These are phyloP conservation scores for Pyricularia grisea DNA, from an alignment of 2,329 filamentous ascomycete species.

Conservation along the genomic window DNA sequence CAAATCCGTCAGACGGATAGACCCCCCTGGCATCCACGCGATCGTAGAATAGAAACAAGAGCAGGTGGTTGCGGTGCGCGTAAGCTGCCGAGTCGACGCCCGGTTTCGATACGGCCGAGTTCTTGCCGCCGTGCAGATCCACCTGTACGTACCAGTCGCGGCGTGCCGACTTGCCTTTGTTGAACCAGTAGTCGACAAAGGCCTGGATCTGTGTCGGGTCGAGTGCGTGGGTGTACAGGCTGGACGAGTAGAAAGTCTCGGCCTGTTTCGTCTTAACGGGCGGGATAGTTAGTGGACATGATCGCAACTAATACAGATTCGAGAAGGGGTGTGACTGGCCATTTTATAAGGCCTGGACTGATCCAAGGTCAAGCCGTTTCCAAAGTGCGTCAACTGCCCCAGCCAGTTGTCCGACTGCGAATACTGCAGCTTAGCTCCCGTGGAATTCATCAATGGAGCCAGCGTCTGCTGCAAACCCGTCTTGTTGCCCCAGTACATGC, in stretches of 20 bases:
- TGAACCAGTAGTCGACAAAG: conserved; percentile 31
- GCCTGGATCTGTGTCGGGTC: conserved; percentile 21
- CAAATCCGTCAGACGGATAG: conserved; percentile 24
- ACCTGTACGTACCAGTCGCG: conserved; percentile 31
- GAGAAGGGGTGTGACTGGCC: conserved; percentile 5
- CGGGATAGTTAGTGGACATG: background rate
- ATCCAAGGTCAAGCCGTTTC: conserved; percentile 19
- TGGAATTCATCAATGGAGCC: conserved; percentile 22
- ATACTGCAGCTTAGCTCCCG: conserved; percentile 20
- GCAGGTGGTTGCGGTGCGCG: conserved; percentile 33
- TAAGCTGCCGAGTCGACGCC: conserved; percentile 24
- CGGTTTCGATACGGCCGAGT: conserved; percentile 23
- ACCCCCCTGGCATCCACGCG: conserved; percentile 18
- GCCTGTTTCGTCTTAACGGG: conserved; percentile 17
- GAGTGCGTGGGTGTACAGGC: conserved; percentile 27
- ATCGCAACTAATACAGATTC: background rate
- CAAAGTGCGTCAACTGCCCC: conserved; percentile 22
- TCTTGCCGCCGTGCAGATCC: conserved; percentile 30
- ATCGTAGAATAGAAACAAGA: conserved; percentile 40
- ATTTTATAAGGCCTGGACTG: conserved; percentile 19
- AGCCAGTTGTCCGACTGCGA: conserved; percentile 20
- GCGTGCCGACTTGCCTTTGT: conserved; percentile 22
- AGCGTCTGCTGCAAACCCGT: conserved; percentile 20
- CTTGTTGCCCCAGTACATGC: conserved; percentile 27
- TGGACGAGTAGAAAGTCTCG: conserved; percentile 32